Base-by-base conservation (phyloP, 2,329 filamentous ascomycete genomes). In the Exophiala calicioides region DNA sequence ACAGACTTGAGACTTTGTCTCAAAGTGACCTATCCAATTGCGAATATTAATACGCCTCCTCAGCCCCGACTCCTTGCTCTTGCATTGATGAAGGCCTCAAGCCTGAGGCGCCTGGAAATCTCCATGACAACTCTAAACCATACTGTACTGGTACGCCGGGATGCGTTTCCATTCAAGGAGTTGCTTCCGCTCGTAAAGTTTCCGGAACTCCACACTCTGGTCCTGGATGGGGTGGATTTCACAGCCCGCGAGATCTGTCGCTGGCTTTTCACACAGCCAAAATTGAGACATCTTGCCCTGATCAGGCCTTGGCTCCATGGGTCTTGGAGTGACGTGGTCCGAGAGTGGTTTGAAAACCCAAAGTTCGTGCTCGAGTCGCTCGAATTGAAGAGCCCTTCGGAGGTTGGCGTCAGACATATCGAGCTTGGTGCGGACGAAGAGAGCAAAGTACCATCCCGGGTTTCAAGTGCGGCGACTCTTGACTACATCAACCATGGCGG, bases 401-500 rank as follows among this genome's bases (percentile, higher is more conserved):
- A 47, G 13, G 6, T 18, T 2, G 30, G 39, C 19, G 13, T n/a
- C 7, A 10, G 10, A 10, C 9, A 32, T 3, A 15, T 27, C 13
- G 37, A 31, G 21, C n/a, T n/a, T n/a, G 21, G 29, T 20, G 33
- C 3, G 10, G 32, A 38, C 12, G 42, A 39, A 10, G 19, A 16
- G 8, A n/a, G n/a, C 6, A 29, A 39, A 21, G 41, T 50, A 7
- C 47, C 47, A 23, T 15, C 42, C 1, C 42, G 47, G 12, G 35
- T 50, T 5, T 21, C 42, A 8, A 35, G 33, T 23, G 24, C 20
- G 15, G 47, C 29, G 9, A 5, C 41, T 3, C 42, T 50, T 16
- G 13, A 37, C 5, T 50, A 36, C 21, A 40, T 50, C 26, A 50
- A 50, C n/a, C 8, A 38, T 26, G 42, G 47, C n/a, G 47, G 42